A percentile compares a stretch with the other conserved stretches of the same genome.
phyloP scores from a whole-genome alignment of 768 basidiomycete species.

The Dioszegia crocea region DNA sequence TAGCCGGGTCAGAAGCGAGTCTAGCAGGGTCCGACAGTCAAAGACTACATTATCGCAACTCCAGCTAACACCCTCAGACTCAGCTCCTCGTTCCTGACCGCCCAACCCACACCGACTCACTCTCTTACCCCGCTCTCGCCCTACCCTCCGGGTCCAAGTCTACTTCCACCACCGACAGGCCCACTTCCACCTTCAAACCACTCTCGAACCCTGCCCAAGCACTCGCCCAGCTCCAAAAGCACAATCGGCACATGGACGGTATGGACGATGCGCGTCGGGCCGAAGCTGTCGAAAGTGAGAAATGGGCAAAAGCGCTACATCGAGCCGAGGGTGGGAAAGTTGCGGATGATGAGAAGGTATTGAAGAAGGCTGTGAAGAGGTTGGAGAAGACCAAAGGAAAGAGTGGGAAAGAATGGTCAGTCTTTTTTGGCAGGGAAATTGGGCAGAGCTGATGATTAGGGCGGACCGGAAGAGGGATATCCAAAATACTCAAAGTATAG shows the following conservation, averaged over 20 bases:
- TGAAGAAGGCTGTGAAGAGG: constrained; percentile 91
- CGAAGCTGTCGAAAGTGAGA: constrained; percentile 70
- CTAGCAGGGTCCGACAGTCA: too few relatives aligned
- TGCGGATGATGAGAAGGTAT: constrained; percentile 70
- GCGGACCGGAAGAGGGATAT: constrained; percentile 77
- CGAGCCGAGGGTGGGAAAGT: constrained; percentile 87
- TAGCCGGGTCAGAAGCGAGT: too few relatives aligned
- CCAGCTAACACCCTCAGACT: constrained; percentile 19
- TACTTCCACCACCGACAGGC: constrained; percentile 36
- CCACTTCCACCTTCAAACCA: constrained; percentile 61
- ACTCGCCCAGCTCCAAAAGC: constrained; percentile 68
- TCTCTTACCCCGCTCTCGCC: constrained; percentile 66
- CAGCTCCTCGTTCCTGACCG: constrained; percentile 44
- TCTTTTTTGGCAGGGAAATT: not conserved
- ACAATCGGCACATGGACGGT: constrained; percentile 69
- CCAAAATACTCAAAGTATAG: constrained; percentile 68
- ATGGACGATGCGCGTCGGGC: constrained; percentile 81
- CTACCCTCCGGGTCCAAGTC: constrained; percentile 52
- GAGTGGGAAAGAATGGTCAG: constrained; percentile 57
- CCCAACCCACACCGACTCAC: constrained; percentile 55
- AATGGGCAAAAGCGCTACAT: constrained; percentile 85
- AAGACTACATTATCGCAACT: not conserved
- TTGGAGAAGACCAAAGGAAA: constrained; percentile 85
- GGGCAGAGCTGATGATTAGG: constrained; percentile 54
- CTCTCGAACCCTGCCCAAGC: constrained; percentile 78